Base-by-base conservation (phyloP, 139 green algal species). In the Picochlorum sp. region DNA sequence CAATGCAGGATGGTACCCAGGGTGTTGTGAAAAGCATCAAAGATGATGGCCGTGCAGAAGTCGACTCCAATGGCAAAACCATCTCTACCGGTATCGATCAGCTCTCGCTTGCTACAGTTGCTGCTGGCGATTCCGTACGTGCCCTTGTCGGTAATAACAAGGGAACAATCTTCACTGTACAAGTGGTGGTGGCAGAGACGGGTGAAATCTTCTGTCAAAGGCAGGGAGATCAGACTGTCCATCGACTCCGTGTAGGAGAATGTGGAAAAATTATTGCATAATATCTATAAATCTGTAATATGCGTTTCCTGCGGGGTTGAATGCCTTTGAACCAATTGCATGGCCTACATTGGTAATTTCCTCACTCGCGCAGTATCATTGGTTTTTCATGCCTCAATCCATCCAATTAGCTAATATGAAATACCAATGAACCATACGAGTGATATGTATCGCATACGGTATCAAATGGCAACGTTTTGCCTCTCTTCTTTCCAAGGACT, bases 21-120 rank as follows among this genome's bases (percentile, higher is more conserved):
- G 70, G 38, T 10, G 62, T 24, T 4, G 63, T 76, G 31, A 57
- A 45, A 44, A 45, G 45, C 26, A 31, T 76, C 28, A 54, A 3
- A 31, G 15, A 58, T 23, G 70, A 65, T 56, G 57, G 62, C 14
- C 24, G 26, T 14, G 70, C 63, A 37, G 66, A 54, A 1, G 56
- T 76, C 20, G 14, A 69, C 23, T 26, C 8, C 6, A 54, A 54
- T 54, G 47, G 47, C 7, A 54, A 9, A 26, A 13, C 47, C 16
- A 26, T 21, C 2, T 54, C 16, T 21, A 26, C 47, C 11, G 47
- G n/a, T 21, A 20, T 54, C 18, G n/a, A 21, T 9, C 18, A 21
- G 6, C 47, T 54, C 13, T 54, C 47, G 2, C n/a, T 54, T 26
- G 47, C 47, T 20, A 20, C 47, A 20, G n/a, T 54, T 21, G 16